phyloP scores from a whole-genome alignment of 202 grass and related monocot species.

The Carex sylvatica region DNA sequence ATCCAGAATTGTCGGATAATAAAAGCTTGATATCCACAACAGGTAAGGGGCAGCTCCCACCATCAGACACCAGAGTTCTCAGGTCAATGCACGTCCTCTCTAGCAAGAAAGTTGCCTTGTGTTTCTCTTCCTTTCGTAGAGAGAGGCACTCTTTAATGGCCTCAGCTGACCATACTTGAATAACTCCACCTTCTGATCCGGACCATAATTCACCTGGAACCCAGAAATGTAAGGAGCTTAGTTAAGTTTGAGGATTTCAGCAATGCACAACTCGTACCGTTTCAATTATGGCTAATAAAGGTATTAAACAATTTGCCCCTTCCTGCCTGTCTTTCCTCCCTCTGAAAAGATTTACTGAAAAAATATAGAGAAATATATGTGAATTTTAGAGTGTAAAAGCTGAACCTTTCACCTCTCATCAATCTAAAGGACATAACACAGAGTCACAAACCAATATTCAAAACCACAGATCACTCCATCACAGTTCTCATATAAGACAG shows the following conservation, averaged over 20 bases:
- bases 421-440: neutral
- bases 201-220: conserved; percentile 88
- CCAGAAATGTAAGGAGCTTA: conserved; percentile 27
- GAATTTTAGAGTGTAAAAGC: neutral
- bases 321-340: neutral
- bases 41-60: conserved; percentile 70
- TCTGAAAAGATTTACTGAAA: neutral
- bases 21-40: conserved; percentile 86
- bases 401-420: neutral
- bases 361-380: neutral
- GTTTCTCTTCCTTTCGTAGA: conserved; percentile 66
- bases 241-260: neutral
- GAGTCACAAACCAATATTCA: neutral
- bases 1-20: conserved; percentile 90
- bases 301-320: neutral
- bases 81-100: conserved; percentile 89
- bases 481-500: neutral
- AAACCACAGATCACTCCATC: neutral
- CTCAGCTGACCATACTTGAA: conserved; percentile 79
- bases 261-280: neutral
- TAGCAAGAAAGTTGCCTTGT: conserved; percentile 62
- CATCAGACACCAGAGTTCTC: conserved; percentile 73
- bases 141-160: conserved; percentile 56
- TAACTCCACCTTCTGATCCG: conserved; percentile 80
- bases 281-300: neutral